phyloP scores from a whole-genome alignment of 768 basidiomycete species.

The Thelephora aurantiotincta region DNA sequence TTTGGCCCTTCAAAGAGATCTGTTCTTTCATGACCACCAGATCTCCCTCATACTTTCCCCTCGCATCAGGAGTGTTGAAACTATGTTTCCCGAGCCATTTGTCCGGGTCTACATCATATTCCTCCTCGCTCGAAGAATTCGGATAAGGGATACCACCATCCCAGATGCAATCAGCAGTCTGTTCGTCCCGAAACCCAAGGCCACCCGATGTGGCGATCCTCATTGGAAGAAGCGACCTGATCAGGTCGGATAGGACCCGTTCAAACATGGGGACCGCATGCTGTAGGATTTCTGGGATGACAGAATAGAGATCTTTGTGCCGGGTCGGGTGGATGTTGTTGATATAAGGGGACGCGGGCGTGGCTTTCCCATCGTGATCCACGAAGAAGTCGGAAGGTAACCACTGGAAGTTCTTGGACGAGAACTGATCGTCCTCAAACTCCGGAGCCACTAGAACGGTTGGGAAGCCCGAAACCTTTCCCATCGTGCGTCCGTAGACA shows the following conservation, averaged over 20 bases:
- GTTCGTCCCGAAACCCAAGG: not conserved
- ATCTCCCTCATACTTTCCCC: no score
- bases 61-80: not conserved
- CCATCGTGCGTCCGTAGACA: slow-evolving; percentile 19
- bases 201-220: not conserved
- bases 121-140: not conserved
- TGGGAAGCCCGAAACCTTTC: not conserved
- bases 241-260: slow-evolving; percentile 10
- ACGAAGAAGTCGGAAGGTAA: slow-evolving; percentile 16
- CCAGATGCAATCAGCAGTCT: not conserved
- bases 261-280: slow-evolving; percentile 16
- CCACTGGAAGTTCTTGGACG: slow-evolving; percentile 13
- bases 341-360: slow-evolving; percentile 11
- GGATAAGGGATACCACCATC: slow-evolving; percentile 1
- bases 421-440: not conserved
- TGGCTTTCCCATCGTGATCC: slow-evolving; percentile 8
- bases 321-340: slow-evolving; percentile 15
- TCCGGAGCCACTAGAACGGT: not conserved
- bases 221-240: not conserved
- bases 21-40: not conserved
- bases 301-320: slow-evolving; percentile 7
- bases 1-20: slow-evolving; percentile 7
- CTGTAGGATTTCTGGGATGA: slow-evolving; percentile 9
- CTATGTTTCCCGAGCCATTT: not conserved
- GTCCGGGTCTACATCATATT: not conserved